Evolutionary conservation across 768 basidiomycete genomes (phyloP).

Genomic region (Fomitopsis pulvina): DNA sequence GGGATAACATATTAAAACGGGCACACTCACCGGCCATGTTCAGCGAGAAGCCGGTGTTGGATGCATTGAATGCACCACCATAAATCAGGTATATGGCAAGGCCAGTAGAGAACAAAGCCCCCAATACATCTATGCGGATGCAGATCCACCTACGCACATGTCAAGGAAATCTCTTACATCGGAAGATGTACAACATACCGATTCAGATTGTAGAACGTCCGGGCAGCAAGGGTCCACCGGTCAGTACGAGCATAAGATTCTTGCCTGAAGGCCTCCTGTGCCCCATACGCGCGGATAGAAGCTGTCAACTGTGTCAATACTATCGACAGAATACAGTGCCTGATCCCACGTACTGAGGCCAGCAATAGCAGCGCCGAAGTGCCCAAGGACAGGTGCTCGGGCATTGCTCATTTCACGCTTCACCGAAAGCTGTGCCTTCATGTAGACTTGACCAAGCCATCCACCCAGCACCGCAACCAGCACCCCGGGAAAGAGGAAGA

Average conservation of each 20-base stretch:
- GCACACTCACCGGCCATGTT: conserved; percentile 32
- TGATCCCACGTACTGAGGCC: conserved; percentile 33
- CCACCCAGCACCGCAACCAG: conserved; percentile 31
- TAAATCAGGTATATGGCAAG: conserved; percentile 57
- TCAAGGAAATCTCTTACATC: not conserved
- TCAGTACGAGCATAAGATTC: conserved; percentile 41
- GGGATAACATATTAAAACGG: not conserved
- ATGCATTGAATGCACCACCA: conserved; percentile 31
- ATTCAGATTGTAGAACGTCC: conserved; percentile 44
- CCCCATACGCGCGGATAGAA: conserved; percentile 53
- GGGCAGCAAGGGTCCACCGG: conserved; percentile 35
- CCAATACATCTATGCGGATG: conserved; percentile 49
- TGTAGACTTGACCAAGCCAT: conserved; percentile 46
- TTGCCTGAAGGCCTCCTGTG: conserved; percentile 35
- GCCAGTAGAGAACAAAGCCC: conserved; percentile 40
- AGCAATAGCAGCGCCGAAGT: conserved; percentile 47
- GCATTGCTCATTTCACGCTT: conserved; percentile 53
- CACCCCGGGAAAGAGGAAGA: conserved; percentile 35
- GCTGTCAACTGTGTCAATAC: conserved; percentile 14
- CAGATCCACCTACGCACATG: conserved; percentile 33
- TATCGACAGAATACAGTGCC: too few species aligned
- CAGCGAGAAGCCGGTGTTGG: conserved; percentile 33
- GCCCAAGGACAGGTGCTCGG: conserved; percentile 43
- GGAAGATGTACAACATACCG: conserved; percentile 5
- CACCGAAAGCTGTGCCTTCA: conserved; percentile 50